phyloP scores from a whole-genome alignment of 139 green algal species.

The Chlorella sp. region DNA sequence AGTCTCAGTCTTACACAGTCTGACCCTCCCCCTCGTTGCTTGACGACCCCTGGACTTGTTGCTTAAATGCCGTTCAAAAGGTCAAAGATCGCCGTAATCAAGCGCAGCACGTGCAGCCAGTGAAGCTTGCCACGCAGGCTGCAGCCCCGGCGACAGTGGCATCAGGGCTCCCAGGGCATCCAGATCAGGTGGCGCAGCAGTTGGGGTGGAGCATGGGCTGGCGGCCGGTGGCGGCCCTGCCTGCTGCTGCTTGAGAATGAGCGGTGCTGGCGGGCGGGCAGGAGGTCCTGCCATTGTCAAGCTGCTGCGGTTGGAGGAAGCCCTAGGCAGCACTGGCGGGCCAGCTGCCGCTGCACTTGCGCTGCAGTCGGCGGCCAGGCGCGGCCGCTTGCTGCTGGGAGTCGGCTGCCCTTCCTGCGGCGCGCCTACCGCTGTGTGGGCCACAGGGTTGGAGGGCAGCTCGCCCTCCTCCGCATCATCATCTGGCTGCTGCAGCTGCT shows the following conservation, averaged over 20 bases:
- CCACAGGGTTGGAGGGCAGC: background rate
- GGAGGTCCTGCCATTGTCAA: background rate
- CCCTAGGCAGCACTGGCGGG: background rate
- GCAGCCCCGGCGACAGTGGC: background rate
- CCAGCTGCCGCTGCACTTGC: background rate
- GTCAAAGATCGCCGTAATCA: constrained; percentile 20
- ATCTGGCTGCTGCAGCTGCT: background rate
- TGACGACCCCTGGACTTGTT: background rate
- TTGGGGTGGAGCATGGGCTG: background rate
- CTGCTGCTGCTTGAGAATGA: background rate
- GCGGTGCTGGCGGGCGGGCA: too few species aligned
- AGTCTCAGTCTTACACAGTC: too few species aligned
- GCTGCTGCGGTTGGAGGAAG: background rate
- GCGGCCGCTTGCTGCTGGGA: background rate
- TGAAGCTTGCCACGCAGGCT: constrained; percentile 12
- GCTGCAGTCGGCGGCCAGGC: background rate
- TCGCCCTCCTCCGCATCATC: background rate
- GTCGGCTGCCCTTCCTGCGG: background rate
- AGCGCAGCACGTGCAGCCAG: background rate
- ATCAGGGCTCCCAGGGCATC: too few species aligned
- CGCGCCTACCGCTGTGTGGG: background rate
- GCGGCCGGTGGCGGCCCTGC: background rate
- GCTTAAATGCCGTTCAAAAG: background rate
- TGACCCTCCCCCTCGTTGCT: background rate
- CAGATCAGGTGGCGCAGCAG: background rate